Evolutionary conservation across 164 flowering plant genomes (phyloP), one percentile per base, ranked within the genome.

Genomic region (Amborella trichopoda): DNA sequence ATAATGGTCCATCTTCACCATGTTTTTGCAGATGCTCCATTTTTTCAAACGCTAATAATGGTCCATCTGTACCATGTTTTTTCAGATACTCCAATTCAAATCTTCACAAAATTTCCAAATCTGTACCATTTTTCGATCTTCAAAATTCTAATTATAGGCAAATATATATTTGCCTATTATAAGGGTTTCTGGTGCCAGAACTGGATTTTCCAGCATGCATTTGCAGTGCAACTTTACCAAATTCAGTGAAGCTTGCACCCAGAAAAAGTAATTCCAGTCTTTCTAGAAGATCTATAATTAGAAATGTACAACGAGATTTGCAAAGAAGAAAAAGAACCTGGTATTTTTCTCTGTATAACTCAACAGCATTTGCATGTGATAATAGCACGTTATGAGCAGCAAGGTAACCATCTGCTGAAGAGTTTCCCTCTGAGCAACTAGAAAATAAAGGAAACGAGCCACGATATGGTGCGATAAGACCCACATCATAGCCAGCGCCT

Each of bases 311-410:
- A 26, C 26, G 19, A 26, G 16, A 37, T 37, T 13, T 25, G 9
- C 39, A 23, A 16, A 37, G 55, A 52, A 20, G 38, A 40, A 4
- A 11, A 32, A 16, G 32, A 26, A 47, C 60, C 60, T 55, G 60
- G 28, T 55, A 55, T 40, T 55, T 55, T 14, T 48, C 41, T 40
- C 40, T 48, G 33, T 55, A 55, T 8, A 55, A 18, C 2, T 40
- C 21, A 25, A 41, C 53, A 21, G 53, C 60, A 18, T 46, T 53
- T 17, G 52, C 60, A 40, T 55, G 60, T 10, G 53, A 36, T 18
- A 55, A 20, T 23, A 55, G 25, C 16, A 47, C 27, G 25, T 40
- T 48, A 23, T 55, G 60, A 48, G 47, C 39, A 40, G 53, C 13
- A 23, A 40, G 14, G 24, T 55, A 55, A 23, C 23, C 53, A 39